phyloP scores from a whole-genome alignment of 1,284 basidiomycete genomes.

The Tylopilus sp. region DNA sequence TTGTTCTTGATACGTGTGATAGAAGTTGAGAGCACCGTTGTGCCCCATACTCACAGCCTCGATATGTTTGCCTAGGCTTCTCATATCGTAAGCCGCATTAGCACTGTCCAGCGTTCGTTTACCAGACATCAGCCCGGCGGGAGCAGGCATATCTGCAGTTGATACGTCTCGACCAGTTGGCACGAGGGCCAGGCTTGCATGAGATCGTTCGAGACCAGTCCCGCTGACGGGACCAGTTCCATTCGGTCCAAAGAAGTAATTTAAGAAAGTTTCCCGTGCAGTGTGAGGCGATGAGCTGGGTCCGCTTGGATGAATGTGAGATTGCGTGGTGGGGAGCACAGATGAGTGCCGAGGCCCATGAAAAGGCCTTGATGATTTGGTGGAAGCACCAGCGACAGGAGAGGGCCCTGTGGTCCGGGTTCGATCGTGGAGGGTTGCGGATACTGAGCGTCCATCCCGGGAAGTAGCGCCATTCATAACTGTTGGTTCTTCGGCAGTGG shows the following conservation, averaged over 20 bases:
- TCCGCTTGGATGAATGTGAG: conserved; percentile 32
- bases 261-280: conserved; percentile 86
- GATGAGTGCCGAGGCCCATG: conserved; percentile 36
- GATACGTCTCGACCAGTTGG: conserved; percentile 60
- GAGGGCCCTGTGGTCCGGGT: conserved; percentile 40
- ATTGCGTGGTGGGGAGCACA: conserved; percentile 20
- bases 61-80: conserved; percentile 93
- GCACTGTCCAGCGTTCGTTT: conserved; percentile 67
- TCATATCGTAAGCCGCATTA: conserved; percentile 95
- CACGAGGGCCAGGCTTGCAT: conserved; percentile 29
- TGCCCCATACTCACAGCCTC: conserved; percentile 65
- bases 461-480: conserved; percentile 50
- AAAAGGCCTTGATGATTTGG: conserved; percentile 35
- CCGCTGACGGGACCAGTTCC: conserved; percentile 61
- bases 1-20: conserved; percentile 1
- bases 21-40: neutral
- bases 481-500: conserved; percentile 48
- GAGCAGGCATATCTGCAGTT: conserved; percentile 45
- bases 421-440: conserved; percentile 76
- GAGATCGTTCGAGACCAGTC: conserved; percentile 40
- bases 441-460: conserved; percentile 69
- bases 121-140: conserved; percentile 59
- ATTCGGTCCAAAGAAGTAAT: conserved; percentile 92
- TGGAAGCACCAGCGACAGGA: conserved; percentile 24
- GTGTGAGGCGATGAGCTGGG: conserved; percentile 43